phyloP scores from a whole-genome alignment of 768 basidiomycete genomes.

The Filobasidium floriforme region DNA sequence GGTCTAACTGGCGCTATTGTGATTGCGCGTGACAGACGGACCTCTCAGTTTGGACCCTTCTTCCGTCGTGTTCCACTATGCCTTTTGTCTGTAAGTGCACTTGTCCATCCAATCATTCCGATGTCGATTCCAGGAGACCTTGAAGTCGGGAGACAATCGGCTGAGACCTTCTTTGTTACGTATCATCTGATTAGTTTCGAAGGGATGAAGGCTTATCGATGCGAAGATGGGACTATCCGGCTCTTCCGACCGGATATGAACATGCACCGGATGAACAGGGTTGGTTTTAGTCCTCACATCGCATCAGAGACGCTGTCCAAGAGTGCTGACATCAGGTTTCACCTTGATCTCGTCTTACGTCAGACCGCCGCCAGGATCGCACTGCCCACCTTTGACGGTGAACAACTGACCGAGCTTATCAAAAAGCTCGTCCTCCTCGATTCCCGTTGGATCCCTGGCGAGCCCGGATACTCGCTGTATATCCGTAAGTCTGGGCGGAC shows the following conservation, averaged over 20 bases:
- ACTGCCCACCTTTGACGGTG: slow-evolving; percentile 73
- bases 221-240: slow-evolving; percentile 62
- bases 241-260: slow-evolving; percentile 95
- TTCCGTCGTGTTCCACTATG: slow-evolving; percentile 82
- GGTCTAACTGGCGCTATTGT: too few relatives aligned
- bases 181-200: slow-evolving; percentile 60
- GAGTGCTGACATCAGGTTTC: too few relatives aligned
- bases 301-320: too few relatives aligned
- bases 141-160: too few relatives aligned
- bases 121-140: too few relatives aligned
- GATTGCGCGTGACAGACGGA: slow-evolving; percentile 51
- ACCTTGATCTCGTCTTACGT: too few relatives aligned
- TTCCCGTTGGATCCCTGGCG: slow-evolving; percentile 81
- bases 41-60: slow-evolving; percentile 69
- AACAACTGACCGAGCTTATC: slow-evolving; percentile 66
- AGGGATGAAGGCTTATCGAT: slow-evolving; percentile 87
- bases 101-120: background rate
- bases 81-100: slow-evolving; percentile 58
- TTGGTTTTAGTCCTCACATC: slow-evolving; percentile 13
- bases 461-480: slow-evolving; percentile 83
- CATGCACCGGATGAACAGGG: slow-evolving; percentile 85
- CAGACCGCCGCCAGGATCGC: slow-evolving; percentile 67
- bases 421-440: slow-evolving; percentile 78
- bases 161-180: too few relatives aligned
- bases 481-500: slow-evolving; percentile 59